Evolutionary conservation across 2,329 filamentous ascomycete genomes (phyloP), one percentile per base, ranked within the genome.

Genomic region (Monosporascus sp.): DNA sequence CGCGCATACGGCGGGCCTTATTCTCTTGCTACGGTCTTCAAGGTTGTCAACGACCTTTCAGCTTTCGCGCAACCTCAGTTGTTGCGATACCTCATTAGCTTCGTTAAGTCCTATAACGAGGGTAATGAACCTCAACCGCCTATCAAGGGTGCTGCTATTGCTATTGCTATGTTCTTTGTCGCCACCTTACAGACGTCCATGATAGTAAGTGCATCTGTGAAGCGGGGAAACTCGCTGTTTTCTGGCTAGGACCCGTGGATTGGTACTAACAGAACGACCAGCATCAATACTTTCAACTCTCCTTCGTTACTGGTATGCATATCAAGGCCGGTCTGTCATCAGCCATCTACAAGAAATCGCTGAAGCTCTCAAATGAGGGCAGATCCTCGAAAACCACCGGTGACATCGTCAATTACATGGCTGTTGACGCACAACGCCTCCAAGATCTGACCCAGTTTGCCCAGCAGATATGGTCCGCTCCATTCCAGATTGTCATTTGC

Each of bases 361-460:
- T 97, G 57, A 87, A 84, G 58, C 78, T 99, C 19, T 97, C 93
- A 5, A 97, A 96, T 63, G 94, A 99, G 72, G 94, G 94, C 8
- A 84, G 93, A 51, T 82, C 91, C 2, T 74, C 85, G 45, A 97
- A 97, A 74, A 89, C 90, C 0, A 99, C 94, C 0, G 94, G 94
- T 53, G 95, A 99, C 65, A 97, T 99, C 65, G 94, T 99, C 69
- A 99, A 99, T 68, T 94, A 96, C 73, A 99, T 99, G 93, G 94
- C 95, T 46, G 93, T 99, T 9, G 94, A 99, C 68, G 93, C 93
- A 16, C 94, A 99, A 72, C 87, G 95, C 60, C 80, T 99, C 19
- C 89, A 97, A 65, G 94, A 99, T 72, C 77, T 99, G 53, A 91
- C 93, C 2, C 95, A 99, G 66, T 99, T 94, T 68, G 91, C 90